Evolutionary conservation across 2,329 filamentous ascomycete genomes (phyloP), one percentile per base, ranked within the genome.

Genomic region (Penicillium sp.): DNA sequence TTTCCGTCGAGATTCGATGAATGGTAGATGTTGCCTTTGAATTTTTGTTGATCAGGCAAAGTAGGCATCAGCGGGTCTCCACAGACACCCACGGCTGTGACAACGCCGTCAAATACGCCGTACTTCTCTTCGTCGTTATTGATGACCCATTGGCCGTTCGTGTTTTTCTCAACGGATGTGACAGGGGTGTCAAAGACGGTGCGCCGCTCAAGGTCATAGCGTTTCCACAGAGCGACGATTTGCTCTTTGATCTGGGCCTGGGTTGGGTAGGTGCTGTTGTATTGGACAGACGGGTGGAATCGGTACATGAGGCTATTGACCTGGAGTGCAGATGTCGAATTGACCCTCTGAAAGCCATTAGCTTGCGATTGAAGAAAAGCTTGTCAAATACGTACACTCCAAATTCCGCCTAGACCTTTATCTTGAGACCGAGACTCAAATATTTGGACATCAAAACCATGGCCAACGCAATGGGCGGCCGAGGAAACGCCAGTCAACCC

Each of bases 271-370:
- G 90, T 90, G 29, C 81, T 78, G 33, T 84, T 79, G 86, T 90
- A 96, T 59, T 84, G 80, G 1, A 96, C 85, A 0, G 88, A 89
- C 0, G 91, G 91, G 63, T 93, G 90, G 71, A 96, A 96, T 22
- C 91, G 85, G 73, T 93, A 96, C 90, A 95, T 95, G 56, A 93
- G 73, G 21, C 87, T 90, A 71, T 96, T 90, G 22, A 96, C 93
- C 68, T 95, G 90, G 0, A 96, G 82, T 16, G 89, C 86, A 0
- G 90, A 93, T 0, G 90, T 93, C 51, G 89, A 90, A 76, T 95
- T 93, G 41, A 95, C 90, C 73, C 84, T 83, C 86, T 90, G 57
- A 24, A 26, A 3, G 43, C 19, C 46, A 47, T 61, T 55, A 61
- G 48, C 39, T 3, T 27, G 22, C 8, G 16, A 16, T 46, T 11